Evolutionary conservation across 345 rosid species (phyloP).

Genomic region (Syzygium oleosum): DNA sequence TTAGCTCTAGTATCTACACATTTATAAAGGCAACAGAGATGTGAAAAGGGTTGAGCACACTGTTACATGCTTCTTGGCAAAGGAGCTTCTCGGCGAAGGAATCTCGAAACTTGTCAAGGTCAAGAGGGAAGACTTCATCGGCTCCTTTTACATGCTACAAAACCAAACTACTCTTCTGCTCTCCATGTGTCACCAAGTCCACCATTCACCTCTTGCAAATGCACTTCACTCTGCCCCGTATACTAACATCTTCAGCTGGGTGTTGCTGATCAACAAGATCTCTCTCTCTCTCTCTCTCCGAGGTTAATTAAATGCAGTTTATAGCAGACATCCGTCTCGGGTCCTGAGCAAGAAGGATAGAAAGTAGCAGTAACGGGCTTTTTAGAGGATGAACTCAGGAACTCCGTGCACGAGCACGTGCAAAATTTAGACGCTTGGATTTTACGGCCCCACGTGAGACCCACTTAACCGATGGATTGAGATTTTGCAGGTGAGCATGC

Average conservation of each 20-base stretch:
- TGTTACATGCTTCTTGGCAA: background rate
- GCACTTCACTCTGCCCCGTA: background rate
- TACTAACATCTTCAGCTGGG: background rate
- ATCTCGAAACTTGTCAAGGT: background rate
- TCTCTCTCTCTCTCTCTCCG: too few relatives aligned
- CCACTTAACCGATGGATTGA: background rate
- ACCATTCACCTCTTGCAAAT: background rate
- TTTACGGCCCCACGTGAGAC: background rate
- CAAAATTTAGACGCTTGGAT: background rate
- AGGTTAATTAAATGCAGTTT: too few relatives aligned
- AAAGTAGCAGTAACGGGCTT: background rate
- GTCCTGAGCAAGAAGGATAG: background rate
- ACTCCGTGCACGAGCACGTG: background rate
- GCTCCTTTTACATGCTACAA: background rate
- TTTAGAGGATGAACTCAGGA: background rate
- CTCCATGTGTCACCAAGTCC: background rate
- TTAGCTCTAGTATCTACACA: too few relatives aligned
- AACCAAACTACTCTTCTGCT: background rate
- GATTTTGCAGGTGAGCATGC: background rate
- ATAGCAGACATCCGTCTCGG: background rate
- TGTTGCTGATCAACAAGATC: background rate
- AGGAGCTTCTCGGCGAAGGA: background rate
- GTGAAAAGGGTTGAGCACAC: too few relatives aligned
- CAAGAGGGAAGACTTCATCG: background rate
- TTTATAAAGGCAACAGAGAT: too few relatives aligned